Conservation (phyloP, 169 alveolate genomes). For the Plasmodium sp. region DNA sequence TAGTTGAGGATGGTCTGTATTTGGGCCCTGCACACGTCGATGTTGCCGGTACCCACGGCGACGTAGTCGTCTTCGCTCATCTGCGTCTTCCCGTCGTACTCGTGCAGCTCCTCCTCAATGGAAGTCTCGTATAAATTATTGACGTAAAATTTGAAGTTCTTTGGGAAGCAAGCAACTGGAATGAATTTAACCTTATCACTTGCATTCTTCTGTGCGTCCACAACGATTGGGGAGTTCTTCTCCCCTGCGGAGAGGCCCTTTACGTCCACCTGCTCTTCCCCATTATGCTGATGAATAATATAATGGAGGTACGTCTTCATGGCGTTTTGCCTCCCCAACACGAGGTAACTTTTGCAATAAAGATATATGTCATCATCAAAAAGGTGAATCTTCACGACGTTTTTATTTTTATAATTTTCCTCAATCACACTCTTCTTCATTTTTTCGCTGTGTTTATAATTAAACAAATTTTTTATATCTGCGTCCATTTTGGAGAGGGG, state of each 20-base stretch:
- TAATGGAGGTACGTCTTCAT: slow-evolving; percentile 73
- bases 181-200: slow-evolving; percentile 2
- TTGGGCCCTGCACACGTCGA: slow-evolving; percentile 45
- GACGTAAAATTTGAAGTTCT: slow-evolving; percentile 45
- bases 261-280: background rate
- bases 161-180: slow-evolving; percentile 61
- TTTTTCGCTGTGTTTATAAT: slow-evolving; percentile 48
- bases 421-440: slow-evolving; percentile 36
- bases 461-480: slow-evolving; percentile 42
- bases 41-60: slow-evolving; percentile 59
- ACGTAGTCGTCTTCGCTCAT: slow-evolving; percentile 26
- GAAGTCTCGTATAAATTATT: slow-evolving; percentile 61
- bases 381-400: slow-evolving; percentile 55
- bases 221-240: background rate
- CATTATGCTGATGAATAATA: slow-evolving; percentile 24
- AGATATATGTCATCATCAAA: slow-evolving; percentile 30
- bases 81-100: slow-evolving; percentile 15
- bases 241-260: background rate
- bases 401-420: slow-evolving; percentile 72
- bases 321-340: slow-evolving; percentile 69
- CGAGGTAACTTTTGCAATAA: slow-evolving; percentile 73
- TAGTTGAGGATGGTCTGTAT: slow-evolving; percentile 27
- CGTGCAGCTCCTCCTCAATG: slow-evolving; percentile 63
- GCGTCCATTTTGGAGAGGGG: slow-evolving; percentile 64
- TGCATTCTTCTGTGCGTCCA: background rate